Percentiles rank a stretch among this genome's conserved stretches.
Evolutionary conservation across 2,329 filamentous ascomycete genomes (phyloP).

Genomic region (Aspergillus hortae): DNA sequence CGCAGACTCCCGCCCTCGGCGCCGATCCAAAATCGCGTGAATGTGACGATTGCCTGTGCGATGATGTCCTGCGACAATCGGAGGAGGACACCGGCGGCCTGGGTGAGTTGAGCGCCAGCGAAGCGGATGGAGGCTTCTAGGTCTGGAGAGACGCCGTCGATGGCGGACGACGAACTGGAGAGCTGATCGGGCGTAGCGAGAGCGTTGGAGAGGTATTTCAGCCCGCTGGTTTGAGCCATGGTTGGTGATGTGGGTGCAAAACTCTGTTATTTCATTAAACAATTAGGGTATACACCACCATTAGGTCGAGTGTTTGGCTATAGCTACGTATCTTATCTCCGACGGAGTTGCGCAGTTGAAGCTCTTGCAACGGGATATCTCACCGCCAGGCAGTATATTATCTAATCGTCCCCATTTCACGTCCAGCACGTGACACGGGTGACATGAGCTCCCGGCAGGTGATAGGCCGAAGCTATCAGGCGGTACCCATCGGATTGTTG

Average conservation of each 20-base stretch:
- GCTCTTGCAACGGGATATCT: neutral
- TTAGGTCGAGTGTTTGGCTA: no score
- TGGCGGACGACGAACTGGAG: slow-evolving; percentile 40
- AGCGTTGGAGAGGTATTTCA: slow-evolving; percentile 43
- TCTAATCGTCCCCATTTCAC: no score
- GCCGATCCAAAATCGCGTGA: slow-evolving; percentile 74
- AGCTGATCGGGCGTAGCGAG: slow-evolving; percentile 45
- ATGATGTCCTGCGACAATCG: slow-evolving; percentile 81
- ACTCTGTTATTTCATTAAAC: neutral
- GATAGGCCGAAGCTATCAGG: no score
- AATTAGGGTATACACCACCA: no score
- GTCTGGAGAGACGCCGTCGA: slow-evolving; percentile 41
- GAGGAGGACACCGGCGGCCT: slow-evolving; percentile 62
- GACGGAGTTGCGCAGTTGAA: neutral
- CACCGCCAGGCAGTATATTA: neutral
- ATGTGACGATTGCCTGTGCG: slow-evolving; percentile 76
- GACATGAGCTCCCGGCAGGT: no score
- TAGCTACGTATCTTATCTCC: neutral
- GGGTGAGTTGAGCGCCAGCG: slow-evolving; percentile 43
- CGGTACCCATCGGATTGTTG: no score
- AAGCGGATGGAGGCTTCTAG: slow-evolving; percentile 44
- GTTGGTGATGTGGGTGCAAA: neutral
- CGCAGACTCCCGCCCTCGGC: slow-evolving; percentile 43
- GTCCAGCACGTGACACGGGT: no score
- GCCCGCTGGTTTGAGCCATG: slow-evolving; percentile 23